Percentiles rank a stretch among this genome's conserved stretches.
These are phyloP conservation scores for Kuraishia cidri DNA, from an alignment of 805 yeast genomes.

Conservation along the genomic window DNA sequence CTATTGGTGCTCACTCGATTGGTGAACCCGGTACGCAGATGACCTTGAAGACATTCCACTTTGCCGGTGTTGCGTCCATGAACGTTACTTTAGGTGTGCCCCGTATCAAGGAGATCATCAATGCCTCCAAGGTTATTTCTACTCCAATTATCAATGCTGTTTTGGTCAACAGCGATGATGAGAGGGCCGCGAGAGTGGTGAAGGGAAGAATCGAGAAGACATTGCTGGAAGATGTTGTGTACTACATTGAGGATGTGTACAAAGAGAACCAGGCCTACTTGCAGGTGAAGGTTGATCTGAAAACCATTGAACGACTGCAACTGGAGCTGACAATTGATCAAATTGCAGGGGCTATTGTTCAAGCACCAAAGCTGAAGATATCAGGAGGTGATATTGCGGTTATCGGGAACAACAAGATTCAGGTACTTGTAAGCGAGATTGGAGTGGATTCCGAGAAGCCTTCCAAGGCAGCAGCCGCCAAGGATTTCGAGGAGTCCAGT, in stretches of 20 bases:
- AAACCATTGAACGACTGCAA: conserved; percentile 82
- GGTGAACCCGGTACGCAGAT: conserved; percentile 99
- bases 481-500: conserved; percentile 16
- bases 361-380: conserved; percentile 87
- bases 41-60: conserved; percentile 75
- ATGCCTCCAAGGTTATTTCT: conserved; percentile 90
- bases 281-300: conserved; percentile 72
- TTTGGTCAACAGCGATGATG: conserved; percentile 87
- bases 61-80: conserved; percentile 99
- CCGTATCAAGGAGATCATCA: conserved; percentile 97
- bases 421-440: conserved; percentile 47
- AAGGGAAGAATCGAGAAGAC: conserved; percentile 97
- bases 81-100: conserved; percentile 98
- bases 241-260: conserved; percentile 89
- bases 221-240: conserved; percentile 74
- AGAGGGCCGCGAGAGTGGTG: conserved; percentile 96
- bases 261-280: conserved; percentile 69
- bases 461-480: conserved; percentile 28
- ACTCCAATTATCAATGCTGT: conserved; percentile 96
- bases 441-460: conserved; percentile 14
- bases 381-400: conserved; percentile 62
- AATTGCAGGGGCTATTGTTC: conserved; percentile 71
- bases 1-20: conserved; percentile 97
- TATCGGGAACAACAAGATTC: conserved; percentile 55
- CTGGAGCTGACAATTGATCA: conserved; percentile 82